Base-by-base conservation (phyloP, 352 stramenopile genomes). In the Pythium oligandrum region DNA sequence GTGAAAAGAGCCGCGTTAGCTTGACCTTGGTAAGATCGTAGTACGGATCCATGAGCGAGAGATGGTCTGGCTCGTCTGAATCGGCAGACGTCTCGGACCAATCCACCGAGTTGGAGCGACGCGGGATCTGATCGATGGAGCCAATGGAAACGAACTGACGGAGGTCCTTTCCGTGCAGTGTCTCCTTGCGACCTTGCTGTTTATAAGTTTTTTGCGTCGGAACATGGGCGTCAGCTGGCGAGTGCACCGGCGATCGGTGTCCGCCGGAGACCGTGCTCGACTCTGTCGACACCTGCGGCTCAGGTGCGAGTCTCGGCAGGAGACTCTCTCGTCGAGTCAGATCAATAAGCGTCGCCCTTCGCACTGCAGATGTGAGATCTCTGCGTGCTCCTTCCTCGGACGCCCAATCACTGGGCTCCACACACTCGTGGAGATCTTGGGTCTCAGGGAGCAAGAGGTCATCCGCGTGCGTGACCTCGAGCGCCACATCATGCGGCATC, bases 11-110 rank as follows among this genome's bases (percentile, higher is more conserved):
- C 35, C 85, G 83, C 5, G 65, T 71, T 34, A 91, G 67, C 47
- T 86, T 88, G 49, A 68, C 70, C 6, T 68, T 85, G 12, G 79
- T 94, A 48, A 94, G 78, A 43, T 94, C 83, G 49, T 91, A 92
- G 60, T 90, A 88, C 39, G 83, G 81, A 33, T 94, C 83, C 77
- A 90, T 86, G 11, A 94, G 67, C 48, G 81, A 83, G 30, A 77
- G 40, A 36, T 75, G 65, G 52, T 80, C 71, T 26, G 71, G 59
- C 53, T 85, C 71, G 3, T 88, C 72, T 9, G 66, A 61, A 4
- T 71, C 57, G 8, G 68, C 61, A 4, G 68, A 68, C n/a, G 55
- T 64, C 30, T 88, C 81, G n/a, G 71, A 86, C 80, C 78, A 91
- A 46, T 85, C 73, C 8, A 88, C 45, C 48, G 72, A 78, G 12